Evolutionary conservation across 257 asterid genomes (phyloP).

Genomic region (Nicotiana tabacum): DNA sequence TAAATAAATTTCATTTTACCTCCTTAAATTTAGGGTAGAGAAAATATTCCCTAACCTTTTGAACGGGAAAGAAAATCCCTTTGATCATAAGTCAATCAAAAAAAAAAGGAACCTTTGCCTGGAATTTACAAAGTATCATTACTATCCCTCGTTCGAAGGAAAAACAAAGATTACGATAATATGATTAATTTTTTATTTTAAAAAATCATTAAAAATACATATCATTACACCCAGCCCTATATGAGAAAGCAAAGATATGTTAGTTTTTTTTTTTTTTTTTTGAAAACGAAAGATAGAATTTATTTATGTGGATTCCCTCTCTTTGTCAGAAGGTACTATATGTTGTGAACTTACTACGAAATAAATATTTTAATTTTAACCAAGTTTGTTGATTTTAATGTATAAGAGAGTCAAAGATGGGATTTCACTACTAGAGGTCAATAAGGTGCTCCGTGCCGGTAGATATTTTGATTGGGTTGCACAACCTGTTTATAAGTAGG

Average conservation of each 20-base stretch:
- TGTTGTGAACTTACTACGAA: neutral
- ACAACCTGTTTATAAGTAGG: slow-evolving; percentile 94
- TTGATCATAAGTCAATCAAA: too few species aligned
- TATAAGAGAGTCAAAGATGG: slow-evolving; percentile 49
- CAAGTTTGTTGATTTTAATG: neutral
- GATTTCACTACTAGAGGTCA: slow-evolving; percentile 85
- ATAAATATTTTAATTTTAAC: neutral
- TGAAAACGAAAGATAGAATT: neutral
- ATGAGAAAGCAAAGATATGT: neutral
- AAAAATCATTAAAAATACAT: too few species aligned
- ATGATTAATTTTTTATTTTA: too few species aligned
- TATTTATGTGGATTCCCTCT: neutral
- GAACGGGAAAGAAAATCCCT: too few species aligned
- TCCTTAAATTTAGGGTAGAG: too few species aligned
- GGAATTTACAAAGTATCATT: too few species aligned
- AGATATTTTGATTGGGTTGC: slow-evolving; percentile 98
- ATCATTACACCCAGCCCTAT: too few species aligned
- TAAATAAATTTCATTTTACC: too few species aligned
- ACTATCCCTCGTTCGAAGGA: too few species aligned
- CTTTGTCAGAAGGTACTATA: neutral
- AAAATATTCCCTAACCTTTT: too few species aligned
- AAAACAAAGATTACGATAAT: too few species aligned
- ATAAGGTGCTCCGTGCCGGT: slow-evolving; percentile 90
- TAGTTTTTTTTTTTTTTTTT: neutral
- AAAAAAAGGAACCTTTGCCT: too few species aligned